Conservation (phyloP, 192 early-diverging fungal genomes). For the Backusella liffmaniae region DNA sequence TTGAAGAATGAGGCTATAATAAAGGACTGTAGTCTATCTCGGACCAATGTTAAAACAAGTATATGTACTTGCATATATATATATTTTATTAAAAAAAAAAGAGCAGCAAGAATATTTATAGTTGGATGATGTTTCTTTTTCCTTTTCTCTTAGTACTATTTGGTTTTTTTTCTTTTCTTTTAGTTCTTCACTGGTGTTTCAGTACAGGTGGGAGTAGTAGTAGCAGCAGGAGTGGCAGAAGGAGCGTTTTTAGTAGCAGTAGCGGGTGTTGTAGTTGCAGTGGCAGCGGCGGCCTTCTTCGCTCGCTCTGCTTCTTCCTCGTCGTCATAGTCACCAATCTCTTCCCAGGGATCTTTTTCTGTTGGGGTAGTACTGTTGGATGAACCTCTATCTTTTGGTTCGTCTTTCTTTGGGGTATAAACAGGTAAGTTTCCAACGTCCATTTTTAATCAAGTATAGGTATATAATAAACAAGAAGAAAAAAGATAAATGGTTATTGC, state of each 20-base stretch:
- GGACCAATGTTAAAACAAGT: neutral
- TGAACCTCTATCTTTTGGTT: neutral
- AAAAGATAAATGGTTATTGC: neutral
- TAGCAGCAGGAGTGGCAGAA: neutral
- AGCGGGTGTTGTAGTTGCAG: neutral
- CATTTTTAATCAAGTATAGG: neutral
- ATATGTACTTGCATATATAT: neutral
- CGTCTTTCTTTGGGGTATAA: neutral
- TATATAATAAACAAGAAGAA: neutral
- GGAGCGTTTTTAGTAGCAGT: neutral
- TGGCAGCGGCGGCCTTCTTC: neutral
- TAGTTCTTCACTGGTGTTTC: neutral
- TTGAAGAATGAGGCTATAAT: neutral
- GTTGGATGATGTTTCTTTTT: neutral
- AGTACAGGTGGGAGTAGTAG: neutral
- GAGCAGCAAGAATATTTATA: neutral
- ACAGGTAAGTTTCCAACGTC: neutral
- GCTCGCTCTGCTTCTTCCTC: neutral
- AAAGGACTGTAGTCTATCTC: neutral
- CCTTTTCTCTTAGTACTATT: neutral
- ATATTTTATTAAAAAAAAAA: neutral
- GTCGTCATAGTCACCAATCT: slow-evolving; percentile 8
- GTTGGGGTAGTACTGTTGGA: neutral
- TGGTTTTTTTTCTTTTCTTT: neutral
- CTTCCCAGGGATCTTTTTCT: neutral